phyloP scores from a whole-genome alignment of 2,329 filamentous ascomycete species.

The Cyclaneusma minus region DNA sequence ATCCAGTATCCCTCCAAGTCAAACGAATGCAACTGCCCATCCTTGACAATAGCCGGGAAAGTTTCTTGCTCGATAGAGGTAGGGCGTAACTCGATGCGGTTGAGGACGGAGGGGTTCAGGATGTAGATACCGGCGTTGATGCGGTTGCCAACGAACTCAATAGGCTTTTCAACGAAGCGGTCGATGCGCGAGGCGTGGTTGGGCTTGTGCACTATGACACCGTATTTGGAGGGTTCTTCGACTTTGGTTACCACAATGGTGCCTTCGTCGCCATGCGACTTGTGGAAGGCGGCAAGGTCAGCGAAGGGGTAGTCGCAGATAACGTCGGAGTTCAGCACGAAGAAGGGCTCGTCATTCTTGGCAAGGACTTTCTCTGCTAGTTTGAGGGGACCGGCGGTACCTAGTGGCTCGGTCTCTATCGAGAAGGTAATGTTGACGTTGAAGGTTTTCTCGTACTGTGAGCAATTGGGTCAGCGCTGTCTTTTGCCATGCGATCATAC shows the following conservation, averaged over 20 bases:
- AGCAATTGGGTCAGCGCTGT: constrained; percentile 7
- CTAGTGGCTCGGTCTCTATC: constrained; percentile 87
- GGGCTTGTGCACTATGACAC: constrained; percentile 94
- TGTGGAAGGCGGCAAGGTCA: constrained; percentile 83
- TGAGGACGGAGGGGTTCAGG: constrained; percentile 79
- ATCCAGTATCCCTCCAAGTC: constrained; percentile 98
- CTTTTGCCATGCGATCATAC: constrained; percentile 2
- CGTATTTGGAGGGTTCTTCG: constrained; percentile 97
- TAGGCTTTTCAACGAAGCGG: constrained; percentile 97
- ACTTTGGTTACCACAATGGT: constrained; percentile 99
- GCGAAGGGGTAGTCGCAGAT: constrained; percentile 97
- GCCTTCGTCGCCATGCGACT: constrained; percentile 81
- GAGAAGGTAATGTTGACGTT: constrained; percentile 95
- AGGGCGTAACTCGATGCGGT: constrained; percentile 86
- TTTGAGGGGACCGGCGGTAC: constrained; percentile 90
- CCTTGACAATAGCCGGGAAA: constrained; percentile 84
- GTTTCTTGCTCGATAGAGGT: constrained; percentile 98
- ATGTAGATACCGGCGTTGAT: constrained; percentile 99
- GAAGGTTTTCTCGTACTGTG: constrained; percentile 75
- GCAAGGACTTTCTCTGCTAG: constrained; percentile 81
- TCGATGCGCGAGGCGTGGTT: constrained; percentile 85
- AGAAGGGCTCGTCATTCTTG: constrained; percentile 91
- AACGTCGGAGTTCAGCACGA: constrained; percentile 95
- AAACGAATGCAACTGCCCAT: constrained; percentile 86
- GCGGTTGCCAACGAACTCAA: constrained; percentile 95